Evolutionary conservation across 768 basidiomycete genomes (phyloP), one percentile per base, ranked within the genome.

Genomic region (Flagelloscypha sp.): DNA sequence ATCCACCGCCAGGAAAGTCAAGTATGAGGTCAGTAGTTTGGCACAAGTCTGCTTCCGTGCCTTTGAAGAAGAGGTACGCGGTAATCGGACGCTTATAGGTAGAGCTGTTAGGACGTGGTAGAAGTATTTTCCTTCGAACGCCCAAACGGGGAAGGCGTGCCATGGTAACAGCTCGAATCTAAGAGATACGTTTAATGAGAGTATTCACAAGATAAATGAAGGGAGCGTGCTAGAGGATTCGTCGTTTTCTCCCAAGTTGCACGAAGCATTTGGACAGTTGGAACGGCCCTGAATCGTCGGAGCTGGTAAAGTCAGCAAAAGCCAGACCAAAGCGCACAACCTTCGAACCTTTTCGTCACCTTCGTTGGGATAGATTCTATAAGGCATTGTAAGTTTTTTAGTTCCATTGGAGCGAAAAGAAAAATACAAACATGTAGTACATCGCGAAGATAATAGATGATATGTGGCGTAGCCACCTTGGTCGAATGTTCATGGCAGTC

Each of bases 221-320:
- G 30, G 28, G 24, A 28, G 30, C 13, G 18, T 27, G 18, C 17
- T 12, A 42, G 32, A 25, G 93, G 95, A 59, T 98, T 94, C 2
- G 72, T 70, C 0, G 89, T 88, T 67, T 99, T 99, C 59, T 94
- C 93, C 95, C 95, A 99, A 16, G 90, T 97, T 12, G 74, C 68
- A 3, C 95, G 79, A 16, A 99, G 72, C 84, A 97, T 90, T 61
- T 99, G 94, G 16, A 97, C 81, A 0, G 94, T 95, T 31, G 90
- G 92, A 0, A 93, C 76, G 16, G 94, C 90, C 49, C 95, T 71
- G 54, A 86, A 97, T 39, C 79, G 76, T 39, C 93, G 83, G 35
- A 99, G 73, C 92, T 97, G 51, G 23, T 21, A 18, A 30, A 19
- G 20, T 33, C 24, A 30, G 27, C 15, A 30, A 28, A 30, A 7